Evolutionary conservation across 495 filamentous ascomycete genomes (phyloP).

Genomic region (Aspergillus incahuasiensis): DNA sequence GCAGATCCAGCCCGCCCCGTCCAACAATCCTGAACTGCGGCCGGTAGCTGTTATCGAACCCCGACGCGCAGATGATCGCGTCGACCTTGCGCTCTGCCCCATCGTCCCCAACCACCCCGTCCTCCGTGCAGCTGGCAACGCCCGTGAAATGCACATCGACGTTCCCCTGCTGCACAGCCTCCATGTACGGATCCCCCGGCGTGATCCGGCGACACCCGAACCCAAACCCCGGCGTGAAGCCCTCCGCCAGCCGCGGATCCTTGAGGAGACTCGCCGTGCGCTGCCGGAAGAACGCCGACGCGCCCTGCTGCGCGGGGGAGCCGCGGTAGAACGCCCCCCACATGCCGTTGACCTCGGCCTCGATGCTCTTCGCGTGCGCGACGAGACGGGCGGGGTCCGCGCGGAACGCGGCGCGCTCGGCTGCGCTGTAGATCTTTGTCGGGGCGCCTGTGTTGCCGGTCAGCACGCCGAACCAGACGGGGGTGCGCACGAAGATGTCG

Average conservation of each 20-base stretch:
- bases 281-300: background rate
- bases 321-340: slow-evolving; percentile 1
- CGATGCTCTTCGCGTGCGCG: slow-evolving; percentile 1
- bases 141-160: slow-evolving; percentile 1
- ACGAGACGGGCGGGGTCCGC: background rate
- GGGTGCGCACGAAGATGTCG: background rate
- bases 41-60: background rate
- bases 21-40: background rate
- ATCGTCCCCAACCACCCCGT: background rate
- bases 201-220: slow-evolving; percentile 1
- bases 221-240: background rate
- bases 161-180: background rate
- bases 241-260: background rate
- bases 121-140: background rate
- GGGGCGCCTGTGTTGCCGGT: background rate
- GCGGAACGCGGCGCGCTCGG: background rate
- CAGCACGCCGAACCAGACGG: background rate
- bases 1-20: background rate
- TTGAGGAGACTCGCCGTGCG: background rate
- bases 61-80: background rate
- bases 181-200: background rate
- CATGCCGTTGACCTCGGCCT: background rate
- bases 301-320: background rate
- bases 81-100: background rate
- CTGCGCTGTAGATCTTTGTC: slow-evolving; percentile 1